Evolutionary conservation across 345 rosid species (phyloP), one percentile per base, ranked within the genome.

Genomic region (Turritis glabra): DNA sequence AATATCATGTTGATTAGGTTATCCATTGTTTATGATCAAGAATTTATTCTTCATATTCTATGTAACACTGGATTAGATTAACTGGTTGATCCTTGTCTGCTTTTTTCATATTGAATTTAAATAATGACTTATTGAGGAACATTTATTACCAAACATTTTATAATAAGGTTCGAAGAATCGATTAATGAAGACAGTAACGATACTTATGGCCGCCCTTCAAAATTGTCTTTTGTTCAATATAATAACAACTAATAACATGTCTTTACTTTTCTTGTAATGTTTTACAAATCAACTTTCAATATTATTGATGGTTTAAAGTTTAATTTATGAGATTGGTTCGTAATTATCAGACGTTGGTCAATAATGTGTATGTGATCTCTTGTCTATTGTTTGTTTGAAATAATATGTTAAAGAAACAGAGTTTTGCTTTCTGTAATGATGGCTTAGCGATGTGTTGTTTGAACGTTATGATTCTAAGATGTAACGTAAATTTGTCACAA

Each of bases 141-240:
- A 54, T 54, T 52, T 35, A 9, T 11, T 27, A 30, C 5, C 21
- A 48, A 22, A n/a, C 2, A 33, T 13, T 55, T 10, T 44, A 56
- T 57, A 70, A 32, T 58, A 58, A 44, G 74, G 46, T 71, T 46
- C 25, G 27, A 33, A 58, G 25, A 57, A 70, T 70, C 35, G 14
- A 70, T 32, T 37, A 53, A 26, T 4, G 53, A 55, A 41, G 22
- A 41, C 21, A 41, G 19, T 26, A 17, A 38, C 3, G 71, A 51
- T 17, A n/a, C 62, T 67, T 15, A 55, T 19, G 30, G 54, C 51
- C 64, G 43, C 72, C 53, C 41, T 18, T 40, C 41, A 54, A 41
- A 55, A 13, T 27, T 26, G 8, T 40, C 19, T 56, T 29, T 8
- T 41, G 32, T 54, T 56, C 17, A 22, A 33, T 48, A 65, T 14